Conservation (phyloP, 495 filamentous ascomycete species). For the Aspergillus affinis region DNA sequence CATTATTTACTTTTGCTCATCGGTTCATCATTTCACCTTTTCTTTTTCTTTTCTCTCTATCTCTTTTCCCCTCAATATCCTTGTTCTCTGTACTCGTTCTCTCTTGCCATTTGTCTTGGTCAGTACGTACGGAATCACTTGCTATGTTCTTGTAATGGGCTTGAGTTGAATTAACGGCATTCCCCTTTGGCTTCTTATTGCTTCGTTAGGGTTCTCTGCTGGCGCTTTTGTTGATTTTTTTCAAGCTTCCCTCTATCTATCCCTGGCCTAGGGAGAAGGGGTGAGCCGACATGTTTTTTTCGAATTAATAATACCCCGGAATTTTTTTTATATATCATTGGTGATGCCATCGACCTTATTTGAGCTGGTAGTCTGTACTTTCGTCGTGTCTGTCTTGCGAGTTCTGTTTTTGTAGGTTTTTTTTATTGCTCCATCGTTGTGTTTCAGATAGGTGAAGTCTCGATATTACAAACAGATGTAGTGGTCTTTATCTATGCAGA, state of each 20-base stretch:
- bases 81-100: not conserved
- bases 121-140: slow-evolving; percentile 2
- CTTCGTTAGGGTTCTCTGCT: not conserved
- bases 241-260: not conserved
- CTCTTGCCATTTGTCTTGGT: slow-evolving; percentile 4
- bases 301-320: not conserved
- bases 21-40: slow-evolving; percentile 10
- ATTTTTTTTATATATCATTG: not conserved
- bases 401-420: too few relatives aligned
- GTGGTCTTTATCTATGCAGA: too few relatives aligned
- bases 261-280: not conserved
- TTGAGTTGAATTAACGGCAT: not conserved
- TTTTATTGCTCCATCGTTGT: too few relatives aligned
- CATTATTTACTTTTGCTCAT: slow-evolving; percentile 7
- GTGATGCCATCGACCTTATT: not conserved
- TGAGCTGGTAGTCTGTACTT: too few relatives aligned
- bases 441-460: too few relatives aligned
- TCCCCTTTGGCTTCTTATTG: not conserved
- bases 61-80: slow-evolving; percentile 1
- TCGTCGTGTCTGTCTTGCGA: too few relatives aligned
- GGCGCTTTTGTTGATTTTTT: not conserved
- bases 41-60: slow-evolving; percentile 9
- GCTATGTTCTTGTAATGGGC: not conserved
- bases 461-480: too few relatives aligned
- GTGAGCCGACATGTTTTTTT: not conserved